Evolutionary conservation across 306 rosid species (phyloP), one percentile per base, ranked within the genome.

Genomic region (Dalbergia cochinchinensis): DNA sequence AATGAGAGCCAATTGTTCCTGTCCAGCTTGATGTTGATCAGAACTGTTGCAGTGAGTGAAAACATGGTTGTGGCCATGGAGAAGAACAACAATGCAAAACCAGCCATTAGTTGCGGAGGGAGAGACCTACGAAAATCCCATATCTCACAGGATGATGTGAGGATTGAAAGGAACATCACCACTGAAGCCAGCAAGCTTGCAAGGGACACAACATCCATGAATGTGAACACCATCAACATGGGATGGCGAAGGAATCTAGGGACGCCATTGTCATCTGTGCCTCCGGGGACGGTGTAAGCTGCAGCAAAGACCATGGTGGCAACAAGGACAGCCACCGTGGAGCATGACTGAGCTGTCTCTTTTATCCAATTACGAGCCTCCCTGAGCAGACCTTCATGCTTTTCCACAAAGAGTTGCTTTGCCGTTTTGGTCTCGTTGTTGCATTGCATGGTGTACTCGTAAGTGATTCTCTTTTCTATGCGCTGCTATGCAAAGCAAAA

Each of bases 271-370:
- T 67, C 64, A 33, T 79, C 78, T 7, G 77, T 68, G 63, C 87
- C 87, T 51, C 87, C 87, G 14, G 87, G 87, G 74, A 79, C 81
- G 4, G 87, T 83, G 77, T 73, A 83, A 7, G 83, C 81, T 1
- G 87, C 87, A 0, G 87, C 87, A 60, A 68, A 83, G 5, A 83
- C 87, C 22, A 83, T 81, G 0, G 87, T 20, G 22, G 87, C 84
- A 0, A 79, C 83, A 59, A 79, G 87, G 58, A 83, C 83, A 11
- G 87, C 87, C 33, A 83, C 87, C 0, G 87, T 81, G 6, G 87
- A 83, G 18, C 87, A 79, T 74, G 87, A 83, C 53, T 83, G 87
- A 51, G 87, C 87, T n/a, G 84, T 83, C 61, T 79, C 87, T 74
- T 83, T 83, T 51, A 79, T 79, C 87, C 87, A 83, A 16, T 53